Percentiles rank a stretch among this genome's conserved stretches.
Conservation (phyloP, 495 filamentous ascomycete species). For the Amorphotheca resinae region DNA sequence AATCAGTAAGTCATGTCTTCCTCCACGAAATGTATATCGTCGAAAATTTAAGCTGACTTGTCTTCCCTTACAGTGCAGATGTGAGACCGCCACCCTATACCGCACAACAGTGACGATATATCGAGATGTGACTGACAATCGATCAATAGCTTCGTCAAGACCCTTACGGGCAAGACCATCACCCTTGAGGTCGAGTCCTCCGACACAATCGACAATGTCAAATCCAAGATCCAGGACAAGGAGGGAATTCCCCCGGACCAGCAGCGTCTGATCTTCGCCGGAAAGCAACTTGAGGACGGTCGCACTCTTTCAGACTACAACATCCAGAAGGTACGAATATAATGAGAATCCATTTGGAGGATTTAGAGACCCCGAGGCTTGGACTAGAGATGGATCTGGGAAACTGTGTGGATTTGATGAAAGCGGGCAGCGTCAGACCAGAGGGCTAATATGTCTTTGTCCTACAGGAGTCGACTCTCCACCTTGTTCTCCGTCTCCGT, state of each 20-base stretch:
- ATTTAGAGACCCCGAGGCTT: neutral
- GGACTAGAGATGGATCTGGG: neutral
- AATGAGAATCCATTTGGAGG: neutral
- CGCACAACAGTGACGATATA: too few relatives aligned
- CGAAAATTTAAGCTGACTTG: slow-evolving; percentile 14
- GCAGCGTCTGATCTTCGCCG: slow-evolving; percentile 98
- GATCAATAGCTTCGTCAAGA: slow-evolving; percentile 79
- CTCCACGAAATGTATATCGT: neutral
- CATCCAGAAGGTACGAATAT: slow-evolving; percentile 85
- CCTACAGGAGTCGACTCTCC: slow-evolving; percentile 91
- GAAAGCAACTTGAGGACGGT: slow-evolving; percentile 99
- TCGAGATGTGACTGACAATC: neutral
- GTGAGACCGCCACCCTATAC: slow-evolving; percentile 21
- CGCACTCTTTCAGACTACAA: slow-evolving; percentile 98
- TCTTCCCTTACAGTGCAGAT: slow-evolving; percentile 27
- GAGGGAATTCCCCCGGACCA: slow-evolving; percentile 98
- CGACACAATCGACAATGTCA: slow-evolving; percentile 98
- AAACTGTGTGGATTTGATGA: neutral
- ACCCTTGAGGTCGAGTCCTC: slow-evolving; percentile 98
- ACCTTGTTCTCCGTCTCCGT: slow-evolving; percentile 97
- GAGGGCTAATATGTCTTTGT: slow-evolving; percentile 14
- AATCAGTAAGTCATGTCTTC: slow-evolving; percentile 24
- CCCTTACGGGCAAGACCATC: slow-evolving; percentile 98
- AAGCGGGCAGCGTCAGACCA: slow-evolving; percentile 1
- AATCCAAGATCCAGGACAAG: slow-evolving; percentile 98